Percentiles rank a stretch among this genome's conserved stretches.
phyloP scores from a whole-genome alignment of 2,329 filamentous ascomycete species.

The Paracamarosporium sp. region DNA sequence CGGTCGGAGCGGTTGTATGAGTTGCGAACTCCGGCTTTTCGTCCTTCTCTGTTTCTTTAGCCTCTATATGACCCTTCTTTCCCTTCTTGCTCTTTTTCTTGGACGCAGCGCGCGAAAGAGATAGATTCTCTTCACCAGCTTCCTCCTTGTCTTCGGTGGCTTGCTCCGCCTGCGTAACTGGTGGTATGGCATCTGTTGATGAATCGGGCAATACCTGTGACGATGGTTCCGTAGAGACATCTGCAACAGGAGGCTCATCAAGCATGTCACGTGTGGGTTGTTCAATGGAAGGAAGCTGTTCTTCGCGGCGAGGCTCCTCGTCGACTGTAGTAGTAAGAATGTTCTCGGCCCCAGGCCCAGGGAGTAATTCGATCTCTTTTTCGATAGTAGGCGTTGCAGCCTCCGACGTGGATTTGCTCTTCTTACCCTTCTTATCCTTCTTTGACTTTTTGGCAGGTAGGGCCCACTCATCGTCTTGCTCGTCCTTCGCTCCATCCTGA shows the following conservation, averaged over 20 bases:
- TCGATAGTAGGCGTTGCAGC: slow-evolving; percentile 15
- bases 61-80: slow-evolving; percentile 29
- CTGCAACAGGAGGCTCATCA: neutral
- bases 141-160: neutral
- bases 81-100: slow-evolving; percentile 36
- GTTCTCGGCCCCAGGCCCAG: slow-evolving; percentile 5
- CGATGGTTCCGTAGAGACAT: neutral
- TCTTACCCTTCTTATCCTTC: slow-evolving; percentile 36
- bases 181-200: neutral
- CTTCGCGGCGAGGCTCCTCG: neutral
- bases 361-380: slow-evolving; percentile 6
- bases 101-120: slow-evolving; percentile 21
- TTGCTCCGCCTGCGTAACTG: neutral
- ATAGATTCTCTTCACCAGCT: slow-evolving; percentile 6
- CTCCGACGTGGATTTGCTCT: slow-evolving; percentile 24
- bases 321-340: neutral
- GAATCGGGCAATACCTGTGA: neutral
- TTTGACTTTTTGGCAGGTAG: slow-evolving; percentile 29
- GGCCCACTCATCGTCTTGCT: slow-evolving; percentile 22
- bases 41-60: slow-evolving; percentile 6
- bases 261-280: neutral
- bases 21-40: neutral
- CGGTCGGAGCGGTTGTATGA: neutral
- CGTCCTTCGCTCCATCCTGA: slow-evolving; percentile 14
- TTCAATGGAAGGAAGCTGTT: neutral